Conservation (phyloP, 345 rosid species). For the Pistacia integerrima region DNA sequence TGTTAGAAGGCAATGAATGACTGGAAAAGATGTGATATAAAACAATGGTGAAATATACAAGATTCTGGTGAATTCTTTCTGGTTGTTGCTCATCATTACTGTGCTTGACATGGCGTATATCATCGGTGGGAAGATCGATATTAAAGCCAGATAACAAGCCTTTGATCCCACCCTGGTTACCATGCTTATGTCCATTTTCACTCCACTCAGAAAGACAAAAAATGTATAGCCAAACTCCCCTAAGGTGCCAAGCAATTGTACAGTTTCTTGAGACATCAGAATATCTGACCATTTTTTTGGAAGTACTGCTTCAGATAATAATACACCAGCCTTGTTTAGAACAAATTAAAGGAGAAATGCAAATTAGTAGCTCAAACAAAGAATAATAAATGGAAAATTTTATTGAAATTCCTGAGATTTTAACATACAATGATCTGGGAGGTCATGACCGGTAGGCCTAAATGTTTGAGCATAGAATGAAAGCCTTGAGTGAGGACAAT, state of each 20-base stretch:
- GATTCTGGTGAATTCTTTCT: background rate
- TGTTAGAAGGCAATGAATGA: slow-evolving; percentile 12
- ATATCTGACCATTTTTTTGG: background rate
- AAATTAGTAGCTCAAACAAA: background rate
- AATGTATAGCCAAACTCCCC: slow-evolving; percentile 21
- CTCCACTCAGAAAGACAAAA: slow-evolving; percentile 23
- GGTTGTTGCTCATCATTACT: accelerated
- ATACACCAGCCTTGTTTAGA: background rate
- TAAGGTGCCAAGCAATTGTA: slow-evolving; percentile 5
- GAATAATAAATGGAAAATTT: background rate
- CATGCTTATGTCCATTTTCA: slow-evolving; percentile 27
- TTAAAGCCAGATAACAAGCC: slow-evolving; percentile 15
- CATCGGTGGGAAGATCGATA: slow-evolving; percentile 1
- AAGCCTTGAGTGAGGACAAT: slow-evolving; percentile 18
- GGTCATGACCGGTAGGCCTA: slow-evolving; percentile 22
- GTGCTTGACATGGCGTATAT: background rate
- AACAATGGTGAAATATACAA: background rate
- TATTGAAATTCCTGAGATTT: too few species aligned
- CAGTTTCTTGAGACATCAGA: background rate
- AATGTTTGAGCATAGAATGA: slow-evolving; percentile 18
- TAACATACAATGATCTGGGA: slow-evolving; percentile 30
- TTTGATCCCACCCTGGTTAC: slow-evolving; percentile 16
- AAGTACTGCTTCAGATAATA: background rate
- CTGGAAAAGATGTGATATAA: slow-evolving; percentile 22
- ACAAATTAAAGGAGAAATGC: too few species aligned